phyloP scores from a whole-genome alignment of 495 filamentous ascomycete genomes.

The Daldinia bambusicola region DNA sequence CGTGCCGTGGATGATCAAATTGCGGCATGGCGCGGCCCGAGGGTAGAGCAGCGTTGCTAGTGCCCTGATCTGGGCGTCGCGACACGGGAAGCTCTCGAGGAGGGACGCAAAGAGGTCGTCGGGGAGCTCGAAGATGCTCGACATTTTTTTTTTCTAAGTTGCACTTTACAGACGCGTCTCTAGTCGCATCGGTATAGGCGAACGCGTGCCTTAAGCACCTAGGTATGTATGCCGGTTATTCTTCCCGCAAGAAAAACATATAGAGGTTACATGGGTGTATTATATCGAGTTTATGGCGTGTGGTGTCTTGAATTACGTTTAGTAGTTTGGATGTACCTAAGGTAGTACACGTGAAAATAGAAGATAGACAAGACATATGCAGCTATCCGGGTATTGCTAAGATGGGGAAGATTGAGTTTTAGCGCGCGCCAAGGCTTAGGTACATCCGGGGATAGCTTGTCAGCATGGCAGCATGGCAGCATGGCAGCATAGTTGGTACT shows the following conservation, averaged over 20 bases:
- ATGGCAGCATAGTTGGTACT: too few relatives aligned
- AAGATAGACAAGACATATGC: too few relatives aligned
- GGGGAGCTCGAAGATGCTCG: conserved; percentile 57
- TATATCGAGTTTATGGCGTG: neutral
- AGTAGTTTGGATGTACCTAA: neutral
- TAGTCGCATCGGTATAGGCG: neutral
- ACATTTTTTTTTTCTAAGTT: conserved; percentile 17
- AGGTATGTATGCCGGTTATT: neutral
- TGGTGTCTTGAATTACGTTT: neutral
- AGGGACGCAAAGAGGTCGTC: conserved; percentile 65
- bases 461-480: too few relatives aligned
- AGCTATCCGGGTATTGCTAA: neutral
- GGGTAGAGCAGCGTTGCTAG: conserved; percentile 69
- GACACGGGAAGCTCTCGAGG: conserved; percentile 64
- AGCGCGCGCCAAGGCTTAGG: conserved; percentile 4
- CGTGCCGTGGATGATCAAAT: conserved; percentile 84
- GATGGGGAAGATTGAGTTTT: neutral
- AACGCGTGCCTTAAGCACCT: too few relatives aligned
- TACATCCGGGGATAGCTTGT: neutral
- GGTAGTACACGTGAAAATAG: neutral
- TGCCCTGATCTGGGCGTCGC: conserved; percentile 70
- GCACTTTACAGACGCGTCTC: neutral
- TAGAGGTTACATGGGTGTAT: neutral
- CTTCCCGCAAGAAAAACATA: too few relatives aligned
- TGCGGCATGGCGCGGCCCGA: conserved; percentile 59